Evolutionary conservation across 495 filamentous ascomycete species (phyloP), one percentile per base, ranked within the genome.

Genomic region (Darksidea phi): DNA sequence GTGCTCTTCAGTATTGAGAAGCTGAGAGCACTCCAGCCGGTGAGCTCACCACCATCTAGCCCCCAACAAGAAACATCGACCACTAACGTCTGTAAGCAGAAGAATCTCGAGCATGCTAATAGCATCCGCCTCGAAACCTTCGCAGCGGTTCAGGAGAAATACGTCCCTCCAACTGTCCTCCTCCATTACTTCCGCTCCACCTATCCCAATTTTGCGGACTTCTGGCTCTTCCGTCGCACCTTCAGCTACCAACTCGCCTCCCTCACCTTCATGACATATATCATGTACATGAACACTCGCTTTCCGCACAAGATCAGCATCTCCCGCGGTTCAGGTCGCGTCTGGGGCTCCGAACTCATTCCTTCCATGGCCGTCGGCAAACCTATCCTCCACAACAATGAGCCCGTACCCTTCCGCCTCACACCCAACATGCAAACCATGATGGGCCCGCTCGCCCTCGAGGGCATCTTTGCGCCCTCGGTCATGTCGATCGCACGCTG

Each of bases 241-340:
- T 97, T 97, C 74, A 86, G 89, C 26, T 97, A 97, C 76, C 94
- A 97, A 75, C 86, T 96, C 48, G 91, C 94, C n/a, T 86, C 91
- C 1, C 81, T 97, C 55, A 96, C 92, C 12, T 99, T 97, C 78
- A 95, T 99, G 88, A 99, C 95, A 36, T 97, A 96, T 71, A 87
- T 95, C 60, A 88, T 99, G 77, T 90, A 90, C 78, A 97, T 97
- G 81, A 88, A 88, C 72, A 87, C 88, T 67, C 89, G 95, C 55
- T 97, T 90, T 68, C 95, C 95, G 4, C 89, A 92, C 74, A 97
- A 97, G 78, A 85, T 97, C 69, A 85, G 87, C 72, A 91, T 99
- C 64, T 88, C 93, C 37, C 86, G 95, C 28, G 85, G 82, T 23
- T 90, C 88, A 0, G 95, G 95, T 54, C 93, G 95, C 69, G 86